Evolutionary conservation across 2,329 filamentous ascomycete species (phyloP), one percentile per base, ranked within the genome.

Genomic region (Claviceps spartinae): DNA sequence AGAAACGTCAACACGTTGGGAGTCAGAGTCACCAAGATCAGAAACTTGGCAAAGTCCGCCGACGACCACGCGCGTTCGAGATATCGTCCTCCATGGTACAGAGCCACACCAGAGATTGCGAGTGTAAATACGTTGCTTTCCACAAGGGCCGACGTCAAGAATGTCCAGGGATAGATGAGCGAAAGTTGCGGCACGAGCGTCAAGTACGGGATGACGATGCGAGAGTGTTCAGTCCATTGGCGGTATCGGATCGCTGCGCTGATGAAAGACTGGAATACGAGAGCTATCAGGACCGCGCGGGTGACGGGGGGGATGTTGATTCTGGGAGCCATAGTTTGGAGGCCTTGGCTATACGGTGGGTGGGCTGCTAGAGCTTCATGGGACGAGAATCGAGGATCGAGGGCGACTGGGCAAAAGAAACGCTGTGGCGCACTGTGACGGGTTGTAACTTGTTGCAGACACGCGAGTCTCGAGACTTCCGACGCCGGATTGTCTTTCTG

Each of bases 21-120:
- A 52, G 95, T 75, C 62, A 95, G 67, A 14, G 86, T 76, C 48
- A 85, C 78, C 57, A 95, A 76, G 16, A 86, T 72, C 47, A 96
- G 74, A 66, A 96, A 96, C 69, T 95, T 96, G 62, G 82, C 88
- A 66, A 96, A 88, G 67, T 97, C 91, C 53, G 79, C 80, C 26
- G 88, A 91, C 36, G 89, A 90, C 93, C 91, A 98, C 37, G 93
- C 91, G 62, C 93, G 78, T 76, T 98, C 93, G 22, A 98, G 79
- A 67, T 98, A 98, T 61, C 89, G 82, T 9, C 93, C 93, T 52
- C 91, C 91, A 71, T 95, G 88, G 68, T 90, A 95, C 51, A 97
- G 70, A 1, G 90, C 90, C 44, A 83, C 72, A 30, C 77, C 83
- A 47, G 88, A 88, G 53, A 95, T 81, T 26, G 80, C 70, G 44